Evolutionary conservation across 352 stramenopile genomes (phyloP).

Genomic region (Phytopythium vexans): DNA sequence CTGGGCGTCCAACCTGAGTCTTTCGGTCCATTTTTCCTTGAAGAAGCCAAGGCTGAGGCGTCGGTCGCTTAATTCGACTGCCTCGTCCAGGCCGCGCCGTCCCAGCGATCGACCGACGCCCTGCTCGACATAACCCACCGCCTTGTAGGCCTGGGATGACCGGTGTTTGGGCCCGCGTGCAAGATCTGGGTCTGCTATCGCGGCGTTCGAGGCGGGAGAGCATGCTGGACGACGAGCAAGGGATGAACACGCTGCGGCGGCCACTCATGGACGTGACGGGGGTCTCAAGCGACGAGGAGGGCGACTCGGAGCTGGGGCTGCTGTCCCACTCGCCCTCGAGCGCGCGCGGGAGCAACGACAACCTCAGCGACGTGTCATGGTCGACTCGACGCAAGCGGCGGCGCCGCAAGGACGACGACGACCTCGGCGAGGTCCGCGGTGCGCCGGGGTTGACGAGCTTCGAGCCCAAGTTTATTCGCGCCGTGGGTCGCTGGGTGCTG

Average conservation of each 20-base stretch:
- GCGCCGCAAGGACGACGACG: constrained; percentile 38
- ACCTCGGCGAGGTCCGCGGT: constrained; percentile 27
- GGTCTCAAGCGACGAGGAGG: constrained; percentile 18
- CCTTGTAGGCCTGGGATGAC: constrained; percentile 10
- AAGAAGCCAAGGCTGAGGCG: background rate
- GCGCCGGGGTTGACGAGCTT: constrained; percentile 14
- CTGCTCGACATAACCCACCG: background rate
- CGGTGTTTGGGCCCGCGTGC: constrained; percentile 21
- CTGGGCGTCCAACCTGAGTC: too few relatives aligned
- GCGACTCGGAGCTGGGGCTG: constrained; percentile 16
- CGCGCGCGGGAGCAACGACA: constrained; percentile 15
- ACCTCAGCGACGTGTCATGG: constrained; percentile 10
- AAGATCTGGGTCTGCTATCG: background rate
- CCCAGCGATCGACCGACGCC: background rate
- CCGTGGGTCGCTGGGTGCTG: constrained; percentile 19
- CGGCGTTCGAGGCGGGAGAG: constrained; percentile 11
- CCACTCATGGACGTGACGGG: constrained; percentile 20
- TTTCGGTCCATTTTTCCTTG: background rate
- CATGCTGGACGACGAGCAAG: constrained; percentile 27
- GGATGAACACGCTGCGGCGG: constrained; percentile 22
- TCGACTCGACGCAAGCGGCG: constrained; percentile 22
- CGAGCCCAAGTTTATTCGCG: constrained; percentile 28
- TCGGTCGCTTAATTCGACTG: constrained; percentile 8
- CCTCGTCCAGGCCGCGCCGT: constrained; percentile 3
- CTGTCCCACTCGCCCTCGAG: constrained; percentile 11